Evolutionary conservation across 805 yeast genomes (phyloP), one percentile per base, ranked within the genome.

Genomic region (Pichia cabralensis): DNA sequence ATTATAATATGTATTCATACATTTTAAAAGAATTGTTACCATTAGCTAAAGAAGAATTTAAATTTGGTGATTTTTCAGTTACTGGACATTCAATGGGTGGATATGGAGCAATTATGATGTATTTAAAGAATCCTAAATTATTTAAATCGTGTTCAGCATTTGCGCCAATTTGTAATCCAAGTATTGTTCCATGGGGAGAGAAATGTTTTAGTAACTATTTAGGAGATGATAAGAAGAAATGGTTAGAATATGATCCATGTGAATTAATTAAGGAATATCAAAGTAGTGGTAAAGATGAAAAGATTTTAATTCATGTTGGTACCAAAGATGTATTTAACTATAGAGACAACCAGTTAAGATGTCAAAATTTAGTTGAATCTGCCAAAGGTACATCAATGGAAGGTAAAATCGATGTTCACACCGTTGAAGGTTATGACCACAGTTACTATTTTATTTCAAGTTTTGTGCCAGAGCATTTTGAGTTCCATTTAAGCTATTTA

Each of bases 11-110:
- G 97, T 83, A 80, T 60, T 67, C 80, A 4, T 89, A 89, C 50
- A 73, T 89, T 19, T 77, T 76, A 46, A 56, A 69, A 25, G 98
- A 89, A 54, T 65, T 89, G 40, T 78, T 79, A 25, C 58, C 60
- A 17, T 59, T 58, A 20, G 61, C 84, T 45, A 56, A 68, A 11
- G 46, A 48, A 10, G 56, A 60, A 13, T 68, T 56, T 35, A 40
- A 61, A 3, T 8, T 32, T 8, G 54, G 60, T 26, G 77, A 71
- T 26, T 68, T 76, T 33, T 71, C 89, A 15, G 74, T 89, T 44
- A 76, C 92, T n/a, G 98, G 98, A 28, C 97, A 92, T 57, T 92
- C 98, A 1, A 92, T 92, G 97, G 98, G 98, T 33, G 98, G 98
- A 1, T 84, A 72, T 54, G 98, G 97, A 38, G 94, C 98, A 0